These are phyloP conservation scores for Crithidia brevicula DNA, from an alignment of 208 protist species.

Conservation along the genomic window DNA sequence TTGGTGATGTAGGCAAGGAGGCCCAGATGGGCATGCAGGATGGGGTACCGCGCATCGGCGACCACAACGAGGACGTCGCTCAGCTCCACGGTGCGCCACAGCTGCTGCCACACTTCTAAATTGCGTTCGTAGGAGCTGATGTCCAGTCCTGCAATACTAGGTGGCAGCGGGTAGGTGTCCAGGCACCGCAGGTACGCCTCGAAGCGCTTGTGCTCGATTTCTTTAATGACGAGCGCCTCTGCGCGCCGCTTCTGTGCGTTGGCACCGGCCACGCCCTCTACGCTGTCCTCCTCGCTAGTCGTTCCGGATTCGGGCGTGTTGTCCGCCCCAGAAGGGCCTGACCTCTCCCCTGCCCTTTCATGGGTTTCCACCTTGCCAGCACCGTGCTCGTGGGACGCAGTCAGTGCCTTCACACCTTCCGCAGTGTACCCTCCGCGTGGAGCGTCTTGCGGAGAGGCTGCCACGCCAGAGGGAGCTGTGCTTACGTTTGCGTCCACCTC, in stretches of 20 bases:
- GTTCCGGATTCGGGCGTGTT: background rate
- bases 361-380: no score
- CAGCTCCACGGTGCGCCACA: conserved; percentile 97
- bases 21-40: conserved; percentile 94
- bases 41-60: conserved; percentile 94
- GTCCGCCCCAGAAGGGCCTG: background rate
- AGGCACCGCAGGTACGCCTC: conserved; percentile 44
- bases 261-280: background rate
- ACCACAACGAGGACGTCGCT: conserved; percentile 96
- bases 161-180: conserved; percentile 45
- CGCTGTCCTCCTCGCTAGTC: conserved; percentile 2
- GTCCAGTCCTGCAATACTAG: conserved; percentile 31
- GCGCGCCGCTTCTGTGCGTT: background rate
- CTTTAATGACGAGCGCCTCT: conserved; percentile 26
- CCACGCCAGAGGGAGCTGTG: background rate
- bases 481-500: conserved; percentile 10
- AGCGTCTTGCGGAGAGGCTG: no score
- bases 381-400: no score
- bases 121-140: conserved; percentile 97
- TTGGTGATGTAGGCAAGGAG: conserved; percentile 92
- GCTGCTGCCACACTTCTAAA: conserved; percentile 98
- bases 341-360: background rate
- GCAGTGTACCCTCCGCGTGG: no score
- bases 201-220: conserved; percentile 60
- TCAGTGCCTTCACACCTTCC: no score